Conservation (phyloP, 1,139 yeast species). For the Yamadazyma mexicana region DNA sequence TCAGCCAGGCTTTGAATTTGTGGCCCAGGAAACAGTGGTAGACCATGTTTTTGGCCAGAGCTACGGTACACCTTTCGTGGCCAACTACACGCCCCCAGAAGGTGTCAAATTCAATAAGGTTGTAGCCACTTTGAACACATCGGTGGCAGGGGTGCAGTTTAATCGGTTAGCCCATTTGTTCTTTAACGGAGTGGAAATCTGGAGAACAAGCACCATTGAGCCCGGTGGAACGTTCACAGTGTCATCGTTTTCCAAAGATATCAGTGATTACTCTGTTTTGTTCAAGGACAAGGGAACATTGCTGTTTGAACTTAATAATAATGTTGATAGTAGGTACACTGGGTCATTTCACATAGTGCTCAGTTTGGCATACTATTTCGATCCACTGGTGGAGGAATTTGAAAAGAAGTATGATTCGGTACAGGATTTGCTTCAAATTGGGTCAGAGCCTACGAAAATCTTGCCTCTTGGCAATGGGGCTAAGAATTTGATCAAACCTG, state of each 20-base stretch:
- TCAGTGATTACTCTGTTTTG: slow-evolving; percentile 54
- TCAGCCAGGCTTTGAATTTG: slow-evolving; percentile 24
- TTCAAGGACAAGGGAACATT: slow-evolving; percentile 42
- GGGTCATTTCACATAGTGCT: slow-evolving; percentile 63
- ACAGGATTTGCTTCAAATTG: slow-evolving; percentile 1
- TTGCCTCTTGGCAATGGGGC: slow-evolving; percentile 17
- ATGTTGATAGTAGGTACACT: slow-evolving; percentile 53
- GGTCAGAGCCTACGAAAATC: slow-evolving; percentile 8
- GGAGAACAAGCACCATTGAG: slow-evolving; percentile 87
- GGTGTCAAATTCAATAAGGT: slow-evolving; percentile 55
- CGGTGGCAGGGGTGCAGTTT: slow-evolving; percentile 68
- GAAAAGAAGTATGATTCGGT: neutral
- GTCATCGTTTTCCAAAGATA: slow-evolving; percentile 60
- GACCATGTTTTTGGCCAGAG: slow-evolving; percentile 38
- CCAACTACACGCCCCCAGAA: slow-evolving; percentile 21
- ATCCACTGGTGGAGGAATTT: slow-evolving; percentile 4
- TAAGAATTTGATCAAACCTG: slow-evolving; percentile 26
- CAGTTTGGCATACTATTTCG: slow-evolving; percentile 43
- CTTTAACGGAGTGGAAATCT: slow-evolving; percentile 64
- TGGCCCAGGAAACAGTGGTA: slow-evolving; percentile 25
- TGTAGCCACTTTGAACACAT: slow-evolving; percentile 56
- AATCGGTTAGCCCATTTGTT: slow-evolving; percentile 75
- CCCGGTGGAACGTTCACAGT: slow-evolving; percentile 55
- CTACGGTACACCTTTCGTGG: slow-evolving; percentile 35
- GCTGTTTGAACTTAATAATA: slow-evolving; percentile 65